A percentile compares a stretch with the other conserved stretches of the same genome.
Evolutionary conservation across 768 basidiomycete genomes (phyloP).

Genomic region (Tricholomella constricta): DNA sequence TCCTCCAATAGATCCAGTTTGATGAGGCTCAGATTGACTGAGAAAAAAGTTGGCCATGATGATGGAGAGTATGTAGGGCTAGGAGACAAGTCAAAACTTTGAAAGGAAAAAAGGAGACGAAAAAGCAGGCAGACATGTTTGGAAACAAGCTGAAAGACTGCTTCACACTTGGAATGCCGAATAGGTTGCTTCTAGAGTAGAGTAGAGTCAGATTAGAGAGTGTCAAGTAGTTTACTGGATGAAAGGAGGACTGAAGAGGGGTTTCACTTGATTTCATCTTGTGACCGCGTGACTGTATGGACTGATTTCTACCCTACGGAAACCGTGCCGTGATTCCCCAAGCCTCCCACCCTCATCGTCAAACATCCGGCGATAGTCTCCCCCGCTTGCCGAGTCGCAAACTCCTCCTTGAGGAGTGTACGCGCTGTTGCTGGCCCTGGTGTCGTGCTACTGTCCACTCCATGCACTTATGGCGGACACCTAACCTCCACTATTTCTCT

Average conservation of each 20-base stretch:
- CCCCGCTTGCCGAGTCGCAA: too few species aligned
- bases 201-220: neutral
- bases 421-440: constrained; percentile 7
- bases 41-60: neutral
- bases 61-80: neutral
- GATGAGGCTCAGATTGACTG: neutral
- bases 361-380: too few species aligned
- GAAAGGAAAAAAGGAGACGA: neutral
- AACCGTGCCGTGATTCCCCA: neutral
- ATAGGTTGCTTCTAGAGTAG: neutral
- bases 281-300: too few species aligned
- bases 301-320: too few species aligned
- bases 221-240: neutral
- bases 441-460: too few species aligned
- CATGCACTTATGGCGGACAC: too few species aligned
- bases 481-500: too few species aligned
- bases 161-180: neutral
- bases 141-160: neutral
- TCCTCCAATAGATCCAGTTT: neutral
- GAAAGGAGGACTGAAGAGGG: neutral
- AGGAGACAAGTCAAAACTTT: neutral
- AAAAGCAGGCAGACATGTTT: neutral
- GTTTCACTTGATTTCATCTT: neutral
- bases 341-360: neutral
- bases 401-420: neutral